Evolutionary conservation across 2,329 filamentous ascomycete genomes (phyloP).

Genomic region (Chalara sp.): DNA sequence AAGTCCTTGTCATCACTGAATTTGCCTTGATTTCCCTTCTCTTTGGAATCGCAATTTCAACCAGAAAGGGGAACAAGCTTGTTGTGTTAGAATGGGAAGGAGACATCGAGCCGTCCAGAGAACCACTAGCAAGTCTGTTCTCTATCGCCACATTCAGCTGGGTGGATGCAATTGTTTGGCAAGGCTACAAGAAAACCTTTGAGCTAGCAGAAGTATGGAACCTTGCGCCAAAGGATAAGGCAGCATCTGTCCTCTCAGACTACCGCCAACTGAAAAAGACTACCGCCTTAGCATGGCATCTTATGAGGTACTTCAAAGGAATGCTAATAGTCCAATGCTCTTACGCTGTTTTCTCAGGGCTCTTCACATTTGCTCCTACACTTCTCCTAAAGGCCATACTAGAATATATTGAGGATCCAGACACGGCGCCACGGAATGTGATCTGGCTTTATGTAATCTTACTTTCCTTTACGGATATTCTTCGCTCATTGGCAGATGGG

Average conservation of each 20-base stretch:
- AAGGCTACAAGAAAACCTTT: constrained; percentile 77
- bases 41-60: constrained; percentile 68
- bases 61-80: constrained; percentile 85
- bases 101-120: constrained; percentile 76
- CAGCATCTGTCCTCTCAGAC: constrained; percentile 68
- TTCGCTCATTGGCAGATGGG: constrained; percentile 77
- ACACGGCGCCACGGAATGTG: constrained; percentile 70
- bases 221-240: constrained; percentile 79
- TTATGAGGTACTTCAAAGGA: constrained; percentile 78
- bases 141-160: constrained; percentile 84
- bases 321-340: constrained; percentile 68
- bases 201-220: constrained; percentile 91
- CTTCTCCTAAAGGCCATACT: constrained; percentile 85
- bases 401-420: constrained; percentile 84
- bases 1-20: constrained; percentile 62
- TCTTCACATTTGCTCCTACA: constrained; percentile 88
- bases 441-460: constrained; percentile 95
- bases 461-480: constrained; percentile 73
- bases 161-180: constrained; percentile 84
- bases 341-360: constrained; percentile 72
- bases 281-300: constrained; percentile 67
- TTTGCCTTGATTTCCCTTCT: constrained; percentile 72
- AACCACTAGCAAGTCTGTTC: constrained; percentile 81
- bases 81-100: constrained; percentile 86
- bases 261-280: constrained; percentile 86